Conservation (phyloP, 495 filamentous ascomycete species). For the Daldinia childiae region DNA sequence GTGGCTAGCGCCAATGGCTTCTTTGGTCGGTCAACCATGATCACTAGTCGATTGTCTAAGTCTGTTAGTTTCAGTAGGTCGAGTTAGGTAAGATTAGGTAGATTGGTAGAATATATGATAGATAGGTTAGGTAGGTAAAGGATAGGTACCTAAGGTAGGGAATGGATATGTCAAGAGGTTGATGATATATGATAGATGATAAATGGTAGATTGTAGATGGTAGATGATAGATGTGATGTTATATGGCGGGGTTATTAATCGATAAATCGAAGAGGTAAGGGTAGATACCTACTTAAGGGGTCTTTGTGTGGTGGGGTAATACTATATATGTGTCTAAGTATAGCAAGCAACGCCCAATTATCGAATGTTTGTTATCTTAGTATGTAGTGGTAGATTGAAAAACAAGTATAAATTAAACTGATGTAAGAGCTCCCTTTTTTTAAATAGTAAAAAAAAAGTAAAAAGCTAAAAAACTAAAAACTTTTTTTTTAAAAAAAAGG, state of each 20-base stretch:
- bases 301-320: constrained; percentile 41
- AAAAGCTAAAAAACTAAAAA: too few species aligned
- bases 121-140: neutral
- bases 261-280: constrained; percentile 10
- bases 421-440: too few species aligned
- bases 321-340: neutral
- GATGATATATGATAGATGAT: neutral
- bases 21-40: constrained; percentile 83
- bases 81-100: neutral
- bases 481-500: too few species aligned
- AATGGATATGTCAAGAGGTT: constrained; percentile 11
- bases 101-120: too few species aligned
- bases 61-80: constrained; percentile 1
- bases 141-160: neutral
- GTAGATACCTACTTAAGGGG: neutral
- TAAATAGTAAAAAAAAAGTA: too few species aligned
- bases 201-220: too few species aligned
- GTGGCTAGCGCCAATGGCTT: constrained; percentile 81
- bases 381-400: too few species aligned
- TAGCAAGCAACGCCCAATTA: too few species aligned
- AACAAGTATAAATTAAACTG: too few species aligned
- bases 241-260: constrained; percentile 24
- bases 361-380: too few species aligned
- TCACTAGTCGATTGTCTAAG: constrained; percentile 25
- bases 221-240: neutral